Conservation (phyloP, 176 grass and related monocot species). For the Olyra latifolia region DNA sequence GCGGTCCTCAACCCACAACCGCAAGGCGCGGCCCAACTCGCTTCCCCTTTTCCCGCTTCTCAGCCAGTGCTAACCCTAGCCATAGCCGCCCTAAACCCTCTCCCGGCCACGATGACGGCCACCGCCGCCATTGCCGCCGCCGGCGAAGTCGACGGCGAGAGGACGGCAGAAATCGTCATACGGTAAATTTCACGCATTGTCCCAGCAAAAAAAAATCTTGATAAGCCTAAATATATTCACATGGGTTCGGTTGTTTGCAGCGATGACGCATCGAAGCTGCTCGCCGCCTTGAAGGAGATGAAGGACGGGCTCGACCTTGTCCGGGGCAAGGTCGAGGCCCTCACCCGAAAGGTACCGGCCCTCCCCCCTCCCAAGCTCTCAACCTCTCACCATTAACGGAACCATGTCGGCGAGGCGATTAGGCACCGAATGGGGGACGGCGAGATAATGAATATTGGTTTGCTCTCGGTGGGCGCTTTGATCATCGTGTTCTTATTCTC, state of each 20-base stretch:
- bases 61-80: too few species aligned
- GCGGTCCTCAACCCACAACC: too few species aligned
- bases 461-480: not conserved
- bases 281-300: slow-evolving; percentile 78
- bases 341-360: slow-evolving; percentile 52
- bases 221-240: too few species aligned
- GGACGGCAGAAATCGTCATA: too few species aligned
- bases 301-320: slow-evolving; percentile 72
- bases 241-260: slow-evolving; percentile 35
- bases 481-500: not conserved
- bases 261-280: slow-evolving; percentile 57
- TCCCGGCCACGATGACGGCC: too few species aligned
- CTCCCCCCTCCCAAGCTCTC: not conserved
- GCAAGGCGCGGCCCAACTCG: too few species aligned
- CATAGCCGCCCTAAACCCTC: too few species aligned
- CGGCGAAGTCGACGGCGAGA: too few species aligned
- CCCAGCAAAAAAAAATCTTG: too few species aligned
- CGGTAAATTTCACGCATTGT: too few species aligned
- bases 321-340: slow-evolving; percentile 58
- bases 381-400: not conserved
- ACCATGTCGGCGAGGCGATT: not conserved
- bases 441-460: not conserved
- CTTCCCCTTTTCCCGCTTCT: too few species aligned
- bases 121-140: too few species aligned
- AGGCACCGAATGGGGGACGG: not conserved